Conservation (phyloP, 352 stramenopile genomes). For the Bremia lactucae region DNA sequence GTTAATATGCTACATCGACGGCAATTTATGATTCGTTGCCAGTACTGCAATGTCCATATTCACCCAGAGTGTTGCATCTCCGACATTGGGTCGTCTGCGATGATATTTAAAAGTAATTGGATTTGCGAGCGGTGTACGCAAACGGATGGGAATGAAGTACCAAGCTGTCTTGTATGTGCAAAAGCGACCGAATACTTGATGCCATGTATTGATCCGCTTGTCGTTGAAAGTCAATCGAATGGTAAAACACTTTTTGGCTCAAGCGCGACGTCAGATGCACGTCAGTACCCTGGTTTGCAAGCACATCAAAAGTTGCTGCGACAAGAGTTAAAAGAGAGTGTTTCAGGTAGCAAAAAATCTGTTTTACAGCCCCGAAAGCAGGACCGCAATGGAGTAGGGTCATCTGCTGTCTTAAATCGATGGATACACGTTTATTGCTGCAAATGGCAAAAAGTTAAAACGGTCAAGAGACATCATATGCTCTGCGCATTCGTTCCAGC, state of each 20-base stretch:
- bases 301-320: conserved; percentile 18
- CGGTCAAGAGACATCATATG: conserved; percentile 53
- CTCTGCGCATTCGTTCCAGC: conserved; percentile 33
- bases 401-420: conserved; percentile 18
- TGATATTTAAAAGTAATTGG: conserved; percentile 72
- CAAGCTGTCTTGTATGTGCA: conserved; percentile 53
- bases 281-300: conserved; percentile 23
- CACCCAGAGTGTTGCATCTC: conserved; percentile 73
- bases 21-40: conserved; percentile 79
- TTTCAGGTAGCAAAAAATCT: neutral
- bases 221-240: conserved; percentile 1
- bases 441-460: conserved; percentile 65
- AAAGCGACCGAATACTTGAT: conserved; percentile 73
- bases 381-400: conserved; percentile 7
- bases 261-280: conserved; percentile 10
- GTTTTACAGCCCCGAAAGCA: neutral
- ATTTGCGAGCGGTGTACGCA: conserved; percentile 75
- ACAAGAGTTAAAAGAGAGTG: conserved; percentile 9
- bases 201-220: conserved; percentile 33
- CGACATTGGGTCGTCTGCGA: conserved; percentile 43
- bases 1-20: conserved; percentile 51
- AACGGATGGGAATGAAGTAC: conserved; percentile 24
- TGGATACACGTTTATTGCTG: conserved; percentile 76
- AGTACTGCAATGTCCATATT: conserved; percentile 76
- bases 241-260: conserved; percentile 2